These are phyloP conservation scores for Picochlorum sp. DNA, from an alignment of 139 green algal species.

Conservation along the genomic window DNA sequence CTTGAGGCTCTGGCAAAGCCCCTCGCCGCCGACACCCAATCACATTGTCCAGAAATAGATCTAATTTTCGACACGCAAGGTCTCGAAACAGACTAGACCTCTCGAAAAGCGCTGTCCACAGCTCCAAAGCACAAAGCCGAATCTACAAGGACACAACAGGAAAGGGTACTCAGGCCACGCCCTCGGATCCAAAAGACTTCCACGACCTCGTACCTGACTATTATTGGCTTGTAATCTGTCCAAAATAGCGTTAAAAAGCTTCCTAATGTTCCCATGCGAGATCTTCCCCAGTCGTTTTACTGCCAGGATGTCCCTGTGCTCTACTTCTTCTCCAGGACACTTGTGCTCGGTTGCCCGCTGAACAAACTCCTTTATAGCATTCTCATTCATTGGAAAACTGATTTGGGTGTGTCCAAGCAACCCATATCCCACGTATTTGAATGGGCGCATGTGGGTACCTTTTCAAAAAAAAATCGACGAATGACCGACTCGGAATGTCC, in stretches of 20 bases:
- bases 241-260: slow-evolving; percentile 13
- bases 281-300: slow-evolving; percentile 23
- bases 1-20: slow-evolving; percentile 28
- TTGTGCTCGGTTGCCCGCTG: not conserved
- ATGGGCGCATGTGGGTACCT: too few relatives aligned
- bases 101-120: slow-evolving; percentile 33
- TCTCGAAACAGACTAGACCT: slow-evolving; percentile 27
- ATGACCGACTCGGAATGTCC: too few relatives aligned
- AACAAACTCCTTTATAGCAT: not conserved
- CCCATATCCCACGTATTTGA: too few relatives aligned
- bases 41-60: slow-evolving; percentile 30
- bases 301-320: slow-evolving; percentile 12
- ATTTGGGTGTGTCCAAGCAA: not conserved
- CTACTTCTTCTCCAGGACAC: not conserved
- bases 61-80: slow-evolving; percentile 12
- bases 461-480: too few relatives aligned
- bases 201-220: slow-evolving; percentile 17
- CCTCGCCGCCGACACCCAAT: slow-evolving; percentile 15
- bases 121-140: slow-evolving; percentile 26
- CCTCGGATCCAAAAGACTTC: not conserved
- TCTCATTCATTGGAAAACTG: not conserved
- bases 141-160: not conserved
- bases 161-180: not conserved
- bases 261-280: slow-evolving; percentile 15
- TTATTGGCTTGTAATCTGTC: slow-evolving; percentile 18